Evolutionary conservation across 345 rosid species (phyloP).

Genomic region (Xanthoceras sorbifolium): DNA sequence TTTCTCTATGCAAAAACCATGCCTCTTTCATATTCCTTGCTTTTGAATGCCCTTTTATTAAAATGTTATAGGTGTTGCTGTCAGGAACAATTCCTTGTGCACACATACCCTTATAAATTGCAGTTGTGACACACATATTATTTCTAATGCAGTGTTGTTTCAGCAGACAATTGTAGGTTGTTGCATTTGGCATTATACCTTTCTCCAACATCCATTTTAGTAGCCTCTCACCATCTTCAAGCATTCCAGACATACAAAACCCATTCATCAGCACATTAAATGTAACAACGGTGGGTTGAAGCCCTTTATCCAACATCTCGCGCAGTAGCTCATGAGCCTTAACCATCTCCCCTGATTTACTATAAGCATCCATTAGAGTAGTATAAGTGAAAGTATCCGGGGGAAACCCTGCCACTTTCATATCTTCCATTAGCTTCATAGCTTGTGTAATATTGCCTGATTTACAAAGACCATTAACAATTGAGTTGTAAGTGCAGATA

Average conservation of each 20-base stretch:
- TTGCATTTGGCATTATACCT: slow-evolving; percentile 74
- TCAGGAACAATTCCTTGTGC: slow-evolving; percentile 66
- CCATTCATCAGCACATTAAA: slow-evolving; percentile 93
- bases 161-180: slow-evolving; percentile 80
- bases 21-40: slow-evolving; percentile 99
- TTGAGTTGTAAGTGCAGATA: slow-evolving; percentile 68
- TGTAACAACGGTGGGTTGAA: slow-evolving; percentile 74
- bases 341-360: slow-evolving; percentile 69
- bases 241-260: slow-evolving; percentile 79
- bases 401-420: slow-evolving; percentile 56
- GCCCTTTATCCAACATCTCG: slow-evolving; percentile 76
- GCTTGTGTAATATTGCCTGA: slow-evolving; percentile 67
- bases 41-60: slow-evolving; percentile 84
- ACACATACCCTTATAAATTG: slow-evolving; percentile 60
- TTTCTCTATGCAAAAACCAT: slow-evolving; percentile 70
- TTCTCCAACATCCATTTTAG: slow-evolving; percentile 84
- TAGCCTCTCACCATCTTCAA: slow-evolving; percentile 76
- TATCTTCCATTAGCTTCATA: slow-evolving; percentile 70
- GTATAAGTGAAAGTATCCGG: slow-evolving; percentile 80
- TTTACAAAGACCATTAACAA: slow-evolving; percentile 85
- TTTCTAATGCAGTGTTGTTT: slow-evolving; percentile 69
- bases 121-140: slow-evolving; percentile 53
- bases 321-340: slow-evolving; percentile 67
- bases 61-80: slow-evolving; percentile 74
- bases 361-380: slow-evolving; percentile 80